Percentiles rank a stretch among this genome's conserved stretches.
Conservation (phyloP, 495 filamentous ascomycete species). For the Penicillium subrubescens region DNA sequence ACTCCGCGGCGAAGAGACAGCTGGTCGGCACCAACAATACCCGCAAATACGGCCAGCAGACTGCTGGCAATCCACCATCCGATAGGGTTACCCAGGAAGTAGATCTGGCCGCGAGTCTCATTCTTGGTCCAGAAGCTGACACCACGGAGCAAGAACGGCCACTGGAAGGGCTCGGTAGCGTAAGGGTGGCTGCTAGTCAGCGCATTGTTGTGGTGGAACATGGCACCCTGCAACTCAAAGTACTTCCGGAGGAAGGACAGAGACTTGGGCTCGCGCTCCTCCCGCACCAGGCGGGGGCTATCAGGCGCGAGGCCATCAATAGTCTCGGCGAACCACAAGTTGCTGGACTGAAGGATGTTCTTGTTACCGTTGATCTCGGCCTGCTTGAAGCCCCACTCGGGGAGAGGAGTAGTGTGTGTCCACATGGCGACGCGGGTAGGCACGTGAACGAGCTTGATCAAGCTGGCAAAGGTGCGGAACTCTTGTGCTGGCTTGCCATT, state of each 20-base stretch:
- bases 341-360: slow-evolving; percentile 85
- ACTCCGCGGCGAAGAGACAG: slow-evolving; percentile 88
- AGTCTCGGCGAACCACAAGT: slow-evolving; percentile 92
- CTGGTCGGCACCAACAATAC: slow-evolving; percentile 91
- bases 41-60: slow-evolving; percentile 88
- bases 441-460: slow-evolving; percentile 93
- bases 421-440: slow-evolving; percentile 98
- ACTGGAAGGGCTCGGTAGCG: slow-evolving; percentile 90
- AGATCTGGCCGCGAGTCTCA: slow-evolving; percentile 94
- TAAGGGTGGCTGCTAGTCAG: slow-evolving; percentile 96
- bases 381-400: slow-evolving; percentile 95
- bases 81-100: slow-evolving; percentile 95
- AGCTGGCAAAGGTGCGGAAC: slow-evolving; percentile 83
- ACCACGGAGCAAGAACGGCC: slow-evolving; percentile 94
- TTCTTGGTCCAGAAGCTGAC: slow-evolving; percentile 99
- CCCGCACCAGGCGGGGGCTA: slow-evolving; percentile 66
- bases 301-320: slow-evolving; percentile 76
- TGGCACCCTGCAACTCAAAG: slow-evolving; percentile 93
- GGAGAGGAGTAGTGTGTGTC: slow-evolving; percentile 91
- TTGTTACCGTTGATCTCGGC: slow-evolving; percentile 99
- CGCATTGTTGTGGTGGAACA: slow-evolving; percentile 99
- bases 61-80: slow-evolving; percentile 97
- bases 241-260: slow-evolving; percentile 92
- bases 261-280: slow-evolving; percentile 74
- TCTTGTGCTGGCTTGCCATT: slow-evolving; percentile 79